Evolutionary conservation across 306 rosid species (phyloP), one percentile per base, ranked within the genome.

Genomic region (Canavalia ensiformis): DNA sequence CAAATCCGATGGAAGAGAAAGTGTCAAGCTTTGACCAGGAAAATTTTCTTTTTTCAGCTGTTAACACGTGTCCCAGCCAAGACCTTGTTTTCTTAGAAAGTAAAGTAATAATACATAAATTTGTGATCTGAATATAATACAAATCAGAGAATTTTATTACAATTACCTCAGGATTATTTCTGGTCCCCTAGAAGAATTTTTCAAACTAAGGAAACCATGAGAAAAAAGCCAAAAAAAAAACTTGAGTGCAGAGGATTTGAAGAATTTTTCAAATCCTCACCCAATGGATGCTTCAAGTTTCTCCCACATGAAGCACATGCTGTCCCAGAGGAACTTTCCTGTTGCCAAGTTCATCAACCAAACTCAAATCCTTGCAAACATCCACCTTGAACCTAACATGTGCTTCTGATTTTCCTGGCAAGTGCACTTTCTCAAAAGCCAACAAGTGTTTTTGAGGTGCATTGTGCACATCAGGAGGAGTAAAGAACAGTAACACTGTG

Each of bases 311-410:
- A 78, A 96, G 91, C 81, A 86, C 42, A 78, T 96, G 97, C 1
- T 79, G 75, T 64, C 99, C 99, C 80, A 93, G 77, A 3, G 94
- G 94, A 77, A 96, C 89, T 81, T 90, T 96, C 70, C 91, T 75
- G 46, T 79, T 89, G 77, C 99, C 99, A 68, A 68, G 51, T 83
- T 96, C 99, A 87, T 96, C 99, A 56, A 90, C 92, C 46, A 93
- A 86, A 57, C 94, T 92, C 87, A 96, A 84, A 84, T 96, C 97
- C 81, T 93, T 92, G 81, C 99, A 96, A 60, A 96, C 94, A 86
- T 88, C 91, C 11, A 96, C 92, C 60, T 83, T 87, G 76, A 96
- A 93, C 82, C 71, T 92, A 33, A 93, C 94, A 34, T 81, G 33
- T 13, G 92, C 60, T 54, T 84, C 91, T 30, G 89, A 75, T 80